phyloP scores from a whole-genome alignment of 106 monocot genomes.

The Amphibolis antarctica region DNA sequence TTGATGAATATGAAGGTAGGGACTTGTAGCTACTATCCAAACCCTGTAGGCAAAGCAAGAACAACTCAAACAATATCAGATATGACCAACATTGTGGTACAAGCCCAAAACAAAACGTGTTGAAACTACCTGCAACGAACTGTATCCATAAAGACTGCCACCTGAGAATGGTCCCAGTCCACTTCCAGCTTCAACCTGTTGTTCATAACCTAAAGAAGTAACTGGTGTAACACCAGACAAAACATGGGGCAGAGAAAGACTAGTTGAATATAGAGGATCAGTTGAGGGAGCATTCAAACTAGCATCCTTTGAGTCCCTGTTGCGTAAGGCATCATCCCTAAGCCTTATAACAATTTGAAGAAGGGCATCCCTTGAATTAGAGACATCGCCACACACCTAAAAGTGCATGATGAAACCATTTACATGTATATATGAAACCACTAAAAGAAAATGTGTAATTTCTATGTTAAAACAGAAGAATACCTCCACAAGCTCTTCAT shows the following conservation, averaged over 20 bases:
- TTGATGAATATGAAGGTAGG: constrained; percentile 50
- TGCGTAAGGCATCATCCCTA: constrained; percentile 57
- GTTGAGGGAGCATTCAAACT: constrained; percentile 12
- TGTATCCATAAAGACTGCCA: constrained; percentile 52
- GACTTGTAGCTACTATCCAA: constrained; percentile 57
- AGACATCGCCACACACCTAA: constrained; percentile 68
- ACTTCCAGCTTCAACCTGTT: constrained; percentile 45
- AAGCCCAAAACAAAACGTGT: not conserved
- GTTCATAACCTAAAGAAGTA: constrained; percentile 48
- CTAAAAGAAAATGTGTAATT: not conserved
- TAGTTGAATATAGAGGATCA: constrained; percentile 38
- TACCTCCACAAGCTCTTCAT: constrained; percentile 89
- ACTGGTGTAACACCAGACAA: constrained; percentile 29
- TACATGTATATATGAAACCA: not conserved
- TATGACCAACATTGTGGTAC: not conserved
- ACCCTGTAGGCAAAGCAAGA: constrained; percentile 20
- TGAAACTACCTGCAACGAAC: constrained; percentile 47
- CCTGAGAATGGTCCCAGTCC: constrained; percentile 31
- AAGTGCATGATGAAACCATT: not conserved
- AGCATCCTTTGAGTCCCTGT: constrained; percentile 49
- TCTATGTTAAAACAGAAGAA: constrained; percentile 1
- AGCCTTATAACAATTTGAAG: constrained; percentile 74
- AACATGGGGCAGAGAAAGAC: constrained; percentile 28
- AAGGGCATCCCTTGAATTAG: constrained; percentile 59
- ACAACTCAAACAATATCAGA: too few relatives aligned